phyloP scores from a whole-genome alignment of 352 stramenopile species.

The Phytophthora cryptogea region DNA sequence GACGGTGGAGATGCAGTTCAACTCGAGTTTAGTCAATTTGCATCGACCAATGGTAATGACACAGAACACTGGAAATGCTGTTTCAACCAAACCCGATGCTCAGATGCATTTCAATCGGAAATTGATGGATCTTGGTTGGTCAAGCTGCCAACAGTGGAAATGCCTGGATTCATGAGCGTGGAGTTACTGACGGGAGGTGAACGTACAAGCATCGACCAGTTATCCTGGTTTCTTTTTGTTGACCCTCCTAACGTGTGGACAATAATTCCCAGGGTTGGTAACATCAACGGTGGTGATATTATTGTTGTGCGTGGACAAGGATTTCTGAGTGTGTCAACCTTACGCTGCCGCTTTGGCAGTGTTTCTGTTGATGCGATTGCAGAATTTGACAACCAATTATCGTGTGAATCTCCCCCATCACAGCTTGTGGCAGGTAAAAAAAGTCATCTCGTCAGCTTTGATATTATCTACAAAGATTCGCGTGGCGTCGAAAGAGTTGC shows the following conservation, averaged over 20 bases:
- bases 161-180: slow-evolving; percentile 27
- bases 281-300: slow-evolving; percentile 22
- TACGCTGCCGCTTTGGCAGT: slow-evolving; percentile 40
- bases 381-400: slow-evolving; percentile 36
- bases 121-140: slow-evolving; percentile 13
- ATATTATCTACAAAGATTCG: slow-evolving; percentile 21
- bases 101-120: slow-evolving; percentile 9
- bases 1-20: slow-evolving; percentile 14
- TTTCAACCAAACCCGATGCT: slow-evolving; percentile 37
- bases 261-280: slow-evolving; percentile 27
- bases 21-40: slow-evolving; percentile 10
- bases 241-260: slow-evolving; percentile 24
- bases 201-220: slow-evolving; percentile 5
- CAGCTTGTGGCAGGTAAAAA: not conserved
- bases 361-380: slow-evolving; percentile 11
- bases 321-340: slow-evolving; percentile 24
- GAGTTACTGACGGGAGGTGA: slow-evolving; percentile 14
- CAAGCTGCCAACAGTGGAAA: slow-evolving; percentile 16
- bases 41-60: not conserved
- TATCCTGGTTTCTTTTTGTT: slow-evolving; percentile 45
- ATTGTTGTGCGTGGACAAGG: slow-evolving; percentile 33
- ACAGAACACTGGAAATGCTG: slow-evolving; percentile 38
- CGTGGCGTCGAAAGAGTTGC: slow-evolving; percentile 5
- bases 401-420: slow-evolving; percentile 29
- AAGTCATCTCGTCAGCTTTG: slow-evolving; percentile 19